Evolutionary conservation across 2,329 filamentous ascomycete species (phyloP).

Genomic region (Sphaceloma murrayae): DNA sequence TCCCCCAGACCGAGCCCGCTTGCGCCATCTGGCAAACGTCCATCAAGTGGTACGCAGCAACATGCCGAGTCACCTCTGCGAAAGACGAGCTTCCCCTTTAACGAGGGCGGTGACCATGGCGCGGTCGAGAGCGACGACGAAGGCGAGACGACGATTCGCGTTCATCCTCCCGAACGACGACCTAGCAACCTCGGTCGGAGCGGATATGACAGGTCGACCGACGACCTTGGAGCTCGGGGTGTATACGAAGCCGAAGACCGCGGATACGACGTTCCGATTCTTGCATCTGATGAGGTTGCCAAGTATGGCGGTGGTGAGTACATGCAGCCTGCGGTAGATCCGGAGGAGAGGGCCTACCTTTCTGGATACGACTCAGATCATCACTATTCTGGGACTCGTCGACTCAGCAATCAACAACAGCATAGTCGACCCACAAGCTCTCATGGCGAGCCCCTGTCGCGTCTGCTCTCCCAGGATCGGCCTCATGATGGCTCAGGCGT

Average conservation of each 20-base stretch:
- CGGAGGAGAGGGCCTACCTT: conserved; percentile 53
- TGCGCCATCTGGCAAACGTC: conserved; percentile 25
- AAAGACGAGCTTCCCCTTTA: conserved; percentile 40
- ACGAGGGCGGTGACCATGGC: conserved; percentile 27
- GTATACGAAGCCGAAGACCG: conserved; percentile 37
- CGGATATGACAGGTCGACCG: conserved; percentile 44
- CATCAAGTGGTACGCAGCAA: conserved; percentile 30
- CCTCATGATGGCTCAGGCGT: conserved; percentile 39
- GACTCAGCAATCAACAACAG: conserved; percentile 36
- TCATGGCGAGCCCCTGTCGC: conserved; percentile 38
- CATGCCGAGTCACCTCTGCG: conserved; percentile 34
- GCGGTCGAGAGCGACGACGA: conserved; percentile 40
- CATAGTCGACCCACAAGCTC: conserved; percentile 48
- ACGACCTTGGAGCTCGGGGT: conserved; percentile 41
- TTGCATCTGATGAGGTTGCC: conserved; percentile 78
- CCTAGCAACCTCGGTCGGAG: conserved; percentile 37
- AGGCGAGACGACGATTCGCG: conserved; percentile 60
- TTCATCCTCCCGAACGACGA: conserved; percentile 54
- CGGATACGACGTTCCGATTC: conserved; percentile 63
- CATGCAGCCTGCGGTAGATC: conserved; percentile 73
- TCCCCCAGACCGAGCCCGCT: conserved; percentile 51
- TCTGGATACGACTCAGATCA: conserved; percentile 40
- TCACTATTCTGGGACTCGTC: conserved; percentile 44
- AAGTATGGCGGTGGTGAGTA: conserved; percentile 61
- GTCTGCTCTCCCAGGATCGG: conserved; percentile 45